Conservation (phyloP, 257 asterid species). For the Coffea eugenioides region DNA sequence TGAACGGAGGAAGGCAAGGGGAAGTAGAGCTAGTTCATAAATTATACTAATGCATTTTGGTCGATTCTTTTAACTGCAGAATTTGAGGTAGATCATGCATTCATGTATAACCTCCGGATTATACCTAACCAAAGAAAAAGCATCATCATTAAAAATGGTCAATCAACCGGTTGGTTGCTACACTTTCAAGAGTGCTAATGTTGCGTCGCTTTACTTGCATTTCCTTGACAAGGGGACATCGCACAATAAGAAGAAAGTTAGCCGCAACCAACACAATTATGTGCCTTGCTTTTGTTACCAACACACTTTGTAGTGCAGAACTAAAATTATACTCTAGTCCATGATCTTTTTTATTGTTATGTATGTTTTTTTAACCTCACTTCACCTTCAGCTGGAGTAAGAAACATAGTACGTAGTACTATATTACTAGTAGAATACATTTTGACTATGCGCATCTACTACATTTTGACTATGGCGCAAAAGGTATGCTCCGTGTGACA, state of each 20-base stretch:
- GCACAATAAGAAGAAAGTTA: not conserved
- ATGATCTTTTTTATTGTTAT: not conserved
- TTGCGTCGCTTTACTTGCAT: not conserved
- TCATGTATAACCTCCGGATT: not conserved
- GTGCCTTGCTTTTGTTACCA: not conserved
- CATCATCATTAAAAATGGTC: not conserved
- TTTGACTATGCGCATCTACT: not conserved
- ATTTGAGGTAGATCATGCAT: not conserved
- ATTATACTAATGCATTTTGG: not conserved
- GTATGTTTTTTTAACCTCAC: not conserved
- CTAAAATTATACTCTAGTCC: not conserved
- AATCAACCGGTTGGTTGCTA: not conserved
- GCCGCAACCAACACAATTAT: conserved; percentile 2
- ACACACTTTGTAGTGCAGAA: not conserved
- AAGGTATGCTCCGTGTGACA: not conserved
- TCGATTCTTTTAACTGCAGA: not conserved
- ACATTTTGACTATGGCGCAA: too few species aligned
- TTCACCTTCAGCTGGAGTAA: not conserved
- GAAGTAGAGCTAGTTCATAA: too few species aligned
- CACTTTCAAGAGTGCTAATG: not conserved
- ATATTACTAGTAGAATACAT: not conserved
- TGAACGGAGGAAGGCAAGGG: too few species aligned
- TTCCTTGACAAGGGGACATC: not conserved
- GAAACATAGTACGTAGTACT: not conserved
- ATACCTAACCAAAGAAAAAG: not conserved